Conservation (phyloP, 805 yeast species). For the Clavispora phyllophila region DNA sequence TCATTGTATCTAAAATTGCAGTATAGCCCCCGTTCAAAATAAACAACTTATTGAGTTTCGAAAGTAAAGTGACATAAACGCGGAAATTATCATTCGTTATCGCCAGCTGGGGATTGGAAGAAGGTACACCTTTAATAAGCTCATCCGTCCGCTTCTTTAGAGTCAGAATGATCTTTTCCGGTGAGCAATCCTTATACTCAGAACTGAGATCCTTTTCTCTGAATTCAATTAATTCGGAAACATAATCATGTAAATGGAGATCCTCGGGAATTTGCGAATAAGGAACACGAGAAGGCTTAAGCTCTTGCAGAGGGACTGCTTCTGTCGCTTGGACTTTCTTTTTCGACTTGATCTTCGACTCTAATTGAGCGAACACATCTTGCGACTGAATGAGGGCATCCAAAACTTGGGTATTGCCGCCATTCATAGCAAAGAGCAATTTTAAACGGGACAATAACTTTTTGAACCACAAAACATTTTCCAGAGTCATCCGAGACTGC, state of each 20-base stretch:
- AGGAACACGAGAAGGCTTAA: slow-evolving; percentile 3
- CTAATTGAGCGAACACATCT: slow-evolving; percentile 7
- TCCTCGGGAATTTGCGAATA: slow-evolving; percentile 14
- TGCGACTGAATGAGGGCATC: slow-evolving; percentile 15
- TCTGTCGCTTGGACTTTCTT: neutral
- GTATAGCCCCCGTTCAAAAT: slow-evolving; percentile 52
- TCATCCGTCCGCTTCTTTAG: slow-evolving; percentile 4
- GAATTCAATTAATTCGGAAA: slow-evolving; percentile 5
- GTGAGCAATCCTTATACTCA: slow-evolving; percentile 2
- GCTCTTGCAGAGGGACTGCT: no score
- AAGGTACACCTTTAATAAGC: slow-evolving; percentile 1
- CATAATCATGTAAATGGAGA: slow-evolving; percentile 7
- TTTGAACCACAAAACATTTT: slow-evolving; percentile 9
- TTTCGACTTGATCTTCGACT: slow-evolving; percentile 4
- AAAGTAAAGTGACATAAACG: slow-evolving; percentile 3
- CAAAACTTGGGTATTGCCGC: slow-evolving; percentile 13
- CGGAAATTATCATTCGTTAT: slow-evolving; percentile 2
- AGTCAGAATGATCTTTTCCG: slow-evolving; percentile 4
- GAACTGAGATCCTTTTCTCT: slow-evolving; percentile 4
- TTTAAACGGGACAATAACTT: slow-evolving; percentile 9
- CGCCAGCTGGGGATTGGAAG: slow-evolving; percentile 1
- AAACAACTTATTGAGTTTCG: slow-evolving; percentile 7
- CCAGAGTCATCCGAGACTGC: slow-evolving; percentile 5
- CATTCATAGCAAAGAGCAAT: slow-evolving; percentile 10
- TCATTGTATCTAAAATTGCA: slow-evolving; percentile 51